A percentile compares a stretch with the other conserved stretches of the same genome.
These are phyloP conservation scores for Nicotiana tomentosiformis DNA, from an alignment of 257 asterid genomes.

Conservation along the genomic window DNA sequence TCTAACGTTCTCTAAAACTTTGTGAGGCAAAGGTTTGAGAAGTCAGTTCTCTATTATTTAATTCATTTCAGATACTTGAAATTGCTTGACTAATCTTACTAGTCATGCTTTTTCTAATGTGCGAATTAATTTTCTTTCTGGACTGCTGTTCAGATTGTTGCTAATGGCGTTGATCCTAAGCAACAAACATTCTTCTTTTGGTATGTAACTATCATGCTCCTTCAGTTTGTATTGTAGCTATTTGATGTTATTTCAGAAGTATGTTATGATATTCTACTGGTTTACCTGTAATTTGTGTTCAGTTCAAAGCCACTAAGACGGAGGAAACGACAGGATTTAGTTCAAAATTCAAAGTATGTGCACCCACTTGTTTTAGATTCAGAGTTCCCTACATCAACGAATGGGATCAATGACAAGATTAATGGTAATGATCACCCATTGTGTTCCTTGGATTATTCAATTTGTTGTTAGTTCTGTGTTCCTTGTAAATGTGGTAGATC, in stretches of 20 bases:
- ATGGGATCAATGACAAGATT: constrained; percentile 53
- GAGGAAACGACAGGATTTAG: constrained; percentile 37
- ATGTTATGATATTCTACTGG: constrained; percentile 12
- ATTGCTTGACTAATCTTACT: neutral
- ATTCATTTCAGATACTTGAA: neutral
- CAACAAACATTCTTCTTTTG: constrained; percentile 77
- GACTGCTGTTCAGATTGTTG: constrained; percentile 50
- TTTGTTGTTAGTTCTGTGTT: neutral
- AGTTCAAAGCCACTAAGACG: constrained; percentile 68
- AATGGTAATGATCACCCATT: constrained; percentile 46
- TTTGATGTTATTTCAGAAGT: constrained; percentile 3
- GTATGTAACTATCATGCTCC: constrained; percentile 32
- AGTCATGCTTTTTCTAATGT: neutral
- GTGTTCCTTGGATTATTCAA: neutral
- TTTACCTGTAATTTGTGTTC: constrained; percentile 23
- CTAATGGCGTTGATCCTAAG: constrained; percentile 88
- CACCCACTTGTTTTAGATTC: constrained; percentile 64
- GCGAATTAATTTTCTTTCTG: neutral
- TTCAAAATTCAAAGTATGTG: constrained; percentile 57
- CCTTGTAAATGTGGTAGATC: neutral
- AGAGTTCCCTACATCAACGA: constrained; percentile 43
- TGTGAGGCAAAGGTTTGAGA: neutral
- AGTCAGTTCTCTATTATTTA: neutral
- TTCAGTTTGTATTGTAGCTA: constrained; percentile 13
- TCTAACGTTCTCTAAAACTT: neutral